Evolutionary conservation across 2,329 filamentous ascomycete species (phyloP).

Genomic region (Ophiosphaerella korrae): DNA sequence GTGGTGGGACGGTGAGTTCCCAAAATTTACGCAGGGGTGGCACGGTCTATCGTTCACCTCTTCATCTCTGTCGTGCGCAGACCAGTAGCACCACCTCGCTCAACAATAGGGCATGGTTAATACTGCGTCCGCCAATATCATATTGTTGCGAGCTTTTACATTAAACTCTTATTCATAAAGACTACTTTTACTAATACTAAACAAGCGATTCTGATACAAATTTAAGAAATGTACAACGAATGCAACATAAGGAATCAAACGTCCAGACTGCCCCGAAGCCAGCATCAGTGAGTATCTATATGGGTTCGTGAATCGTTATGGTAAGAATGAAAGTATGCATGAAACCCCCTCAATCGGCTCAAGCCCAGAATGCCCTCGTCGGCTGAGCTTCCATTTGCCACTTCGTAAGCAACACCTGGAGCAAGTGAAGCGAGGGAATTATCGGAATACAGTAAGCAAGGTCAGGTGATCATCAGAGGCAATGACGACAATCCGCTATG

Average conservation of each 20-base stretch:
- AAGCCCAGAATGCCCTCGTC: neutral
- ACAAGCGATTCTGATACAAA: neutral
- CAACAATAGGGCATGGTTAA: too few species aligned
- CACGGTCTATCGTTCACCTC: conserved; percentile 15
- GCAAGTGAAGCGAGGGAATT: neutral
- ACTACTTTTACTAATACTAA: conserved; percentile 10
- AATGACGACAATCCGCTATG: neutral
- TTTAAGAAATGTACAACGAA: neutral
- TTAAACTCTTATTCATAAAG: neutral
- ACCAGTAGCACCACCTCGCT: too few species aligned
- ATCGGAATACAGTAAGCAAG: neutral
- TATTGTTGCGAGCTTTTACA: too few species aligned
- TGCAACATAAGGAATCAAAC: neutral
- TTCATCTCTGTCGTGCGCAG: too few species aligned
- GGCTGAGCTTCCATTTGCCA: neutral
- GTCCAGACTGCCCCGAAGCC: neutral
- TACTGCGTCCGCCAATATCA: too few species aligned
- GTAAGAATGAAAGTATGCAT: neutral
- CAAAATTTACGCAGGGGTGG: conserved; percentile 43
- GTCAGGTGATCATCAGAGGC: neutral
- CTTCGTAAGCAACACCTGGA: neutral
- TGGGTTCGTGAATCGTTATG: conserved; percentile 18
- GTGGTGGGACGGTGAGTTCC: conserved; percentile 19
- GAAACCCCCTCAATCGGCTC: too few species aligned
- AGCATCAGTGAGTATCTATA: conserved; percentile 13